phyloP scores from a whole-genome alignment of 331 rosid genomes.

The Pyracantha coccinea region DNA sequence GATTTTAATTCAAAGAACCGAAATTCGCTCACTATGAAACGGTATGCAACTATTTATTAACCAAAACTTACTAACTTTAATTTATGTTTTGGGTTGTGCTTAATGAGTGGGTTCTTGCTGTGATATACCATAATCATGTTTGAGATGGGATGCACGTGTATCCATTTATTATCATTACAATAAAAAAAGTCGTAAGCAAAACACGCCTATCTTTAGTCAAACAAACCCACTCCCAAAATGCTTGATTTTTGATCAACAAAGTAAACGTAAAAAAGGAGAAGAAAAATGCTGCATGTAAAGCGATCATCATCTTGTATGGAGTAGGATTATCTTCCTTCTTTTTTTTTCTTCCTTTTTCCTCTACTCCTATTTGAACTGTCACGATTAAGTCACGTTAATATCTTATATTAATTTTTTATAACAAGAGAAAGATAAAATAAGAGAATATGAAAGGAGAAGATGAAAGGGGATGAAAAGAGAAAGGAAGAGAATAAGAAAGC shows the following conservation, averaged over 20 bases:
- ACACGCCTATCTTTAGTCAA: constrained; percentile 36
- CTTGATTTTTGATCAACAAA: constrained; percentile 24
- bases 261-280: constrained; percentile 26
- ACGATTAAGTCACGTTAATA: no score
- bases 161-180: constrained; percentile 23
- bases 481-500: no score
- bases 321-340: no score
- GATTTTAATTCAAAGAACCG: no score
- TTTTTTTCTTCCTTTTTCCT: no score
- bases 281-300: constrained; percentile 7
- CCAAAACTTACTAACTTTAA: no score
- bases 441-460: not conserved
- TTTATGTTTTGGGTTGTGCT: not conserved
- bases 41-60: no score
- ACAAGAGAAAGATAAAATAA: constrained; percentile 1
- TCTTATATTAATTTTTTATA: no score
- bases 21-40: no score
- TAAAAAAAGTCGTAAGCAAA: constrained; percentile 23
- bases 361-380: not conserved
- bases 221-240: constrained; percentile 23
- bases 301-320: not conserved
- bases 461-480: no score
- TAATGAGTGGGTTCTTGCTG: constrained; percentile 16
- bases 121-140: not conserved
- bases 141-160: constrained; percentile 48